These are phyloP conservation scores for Pichia sp. DNA, from an alignment of 1,139 yeast species.

Conservation along the genomic window DNA sequence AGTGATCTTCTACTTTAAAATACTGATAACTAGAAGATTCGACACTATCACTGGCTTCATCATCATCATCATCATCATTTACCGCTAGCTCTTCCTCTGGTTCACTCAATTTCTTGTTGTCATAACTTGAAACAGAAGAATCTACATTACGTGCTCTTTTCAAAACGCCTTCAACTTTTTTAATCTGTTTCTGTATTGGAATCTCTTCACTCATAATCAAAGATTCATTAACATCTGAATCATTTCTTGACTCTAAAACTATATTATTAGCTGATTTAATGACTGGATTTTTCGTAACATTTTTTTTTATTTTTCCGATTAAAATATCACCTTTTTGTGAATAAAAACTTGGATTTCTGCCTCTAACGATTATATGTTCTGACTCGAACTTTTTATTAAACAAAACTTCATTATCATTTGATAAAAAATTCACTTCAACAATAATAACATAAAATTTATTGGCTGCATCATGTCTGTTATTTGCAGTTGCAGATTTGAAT, in stretches of 20 bases:
- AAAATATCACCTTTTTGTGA: constrained; percentile 40
- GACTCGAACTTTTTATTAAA: constrained; percentile 10
- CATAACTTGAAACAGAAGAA: too few species aligned
- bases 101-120: too few species aligned
- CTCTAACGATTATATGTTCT: constrained; percentile 42
- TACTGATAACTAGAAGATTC: constrained; percentile 33
- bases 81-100: too few species aligned
- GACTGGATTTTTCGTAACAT: constrained; percentile 13
- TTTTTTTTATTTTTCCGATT: constrained; percentile 24
- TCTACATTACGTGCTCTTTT: too few species aligned
- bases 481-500: constrained; percentile 15
- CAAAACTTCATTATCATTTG: not conserved
- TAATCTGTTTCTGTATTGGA: too few species aligned
- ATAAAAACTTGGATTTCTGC: constrained; percentile 45
- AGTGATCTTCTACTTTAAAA: constrained; percentile 43
- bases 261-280: constrained; percentile 18
- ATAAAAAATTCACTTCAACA: constrained; percentile 9
- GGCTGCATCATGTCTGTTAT: constrained; percentile 14
- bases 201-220: too few species aligned
- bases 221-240: too few species aligned
- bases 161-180: too few species aligned
- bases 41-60: too few species aligned
- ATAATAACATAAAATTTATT: constrained; percentile 12
- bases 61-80: too few species aligned
- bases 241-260: not conserved